These are phyloP conservation scores for Glonium stellatum DNA, from an alignment of 495 filamentous ascomycete genomes.

Conservation along the genomic window DNA sequence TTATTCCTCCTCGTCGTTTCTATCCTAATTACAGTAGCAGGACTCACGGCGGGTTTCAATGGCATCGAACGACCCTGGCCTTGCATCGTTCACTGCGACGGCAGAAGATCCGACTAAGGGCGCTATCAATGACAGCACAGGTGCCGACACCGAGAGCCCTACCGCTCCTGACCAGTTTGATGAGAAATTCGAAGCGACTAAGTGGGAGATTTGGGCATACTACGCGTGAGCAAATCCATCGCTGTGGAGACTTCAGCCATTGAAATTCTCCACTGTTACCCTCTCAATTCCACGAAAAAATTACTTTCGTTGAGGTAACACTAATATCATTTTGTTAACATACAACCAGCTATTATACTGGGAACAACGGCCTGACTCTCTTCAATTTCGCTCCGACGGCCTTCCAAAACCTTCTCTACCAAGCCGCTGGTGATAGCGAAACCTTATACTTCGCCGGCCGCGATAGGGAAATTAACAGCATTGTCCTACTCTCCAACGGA, in stretches of 20 bases:
- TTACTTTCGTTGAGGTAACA: background rate
- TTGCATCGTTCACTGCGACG: slow-evolving; percentile 14
- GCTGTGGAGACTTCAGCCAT: background rate
- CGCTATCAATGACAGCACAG: slow-evolving; percentile 17
- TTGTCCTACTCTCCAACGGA: slow-evolving; percentile 55
- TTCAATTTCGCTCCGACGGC: slow-evolving; percentile 66
- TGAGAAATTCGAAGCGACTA: slow-evolving; percentile 44
- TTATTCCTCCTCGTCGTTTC: too few species aligned
- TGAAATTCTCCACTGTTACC: background rate
- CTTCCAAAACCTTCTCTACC: slow-evolving; percentile 56
- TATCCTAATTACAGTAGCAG: too few species aligned
- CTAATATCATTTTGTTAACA: background rate
- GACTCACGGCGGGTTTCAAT: slow-evolving; percentile 4
- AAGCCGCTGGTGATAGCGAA: slow-evolving; percentile 47
- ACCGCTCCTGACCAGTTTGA: slow-evolving; percentile 46
- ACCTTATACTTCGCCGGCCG: slow-evolving; percentile 47
- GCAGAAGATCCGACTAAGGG: slow-evolving; percentile 19
- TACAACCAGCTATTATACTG: slow-evolving; percentile 50
- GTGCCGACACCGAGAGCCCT: too few species aligned
- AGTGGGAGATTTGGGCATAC: slow-evolving; percentile 57
- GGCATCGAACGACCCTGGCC: slow-evolving; percentile 26
- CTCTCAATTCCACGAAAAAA: background rate
- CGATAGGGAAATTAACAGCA: slow-evolving; percentile 50
- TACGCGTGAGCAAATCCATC: slow-evolving; percentile 39
- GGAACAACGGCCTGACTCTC: slow-evolving; percentile 58